Base-by-base conservation (phyloP, 345 rosid species). In the Camelina sativa region DNA sequence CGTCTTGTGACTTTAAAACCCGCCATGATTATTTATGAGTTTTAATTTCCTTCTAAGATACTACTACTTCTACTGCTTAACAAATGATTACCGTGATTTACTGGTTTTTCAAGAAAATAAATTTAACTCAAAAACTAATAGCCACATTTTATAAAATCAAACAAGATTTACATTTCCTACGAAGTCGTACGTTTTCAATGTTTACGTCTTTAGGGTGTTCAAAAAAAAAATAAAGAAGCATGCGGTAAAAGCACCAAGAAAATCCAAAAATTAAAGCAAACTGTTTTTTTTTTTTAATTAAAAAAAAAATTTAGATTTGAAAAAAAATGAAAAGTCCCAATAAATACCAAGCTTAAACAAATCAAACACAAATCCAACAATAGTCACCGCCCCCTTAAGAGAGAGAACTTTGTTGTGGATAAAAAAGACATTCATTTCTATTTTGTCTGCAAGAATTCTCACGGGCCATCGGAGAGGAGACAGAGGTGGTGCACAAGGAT, bases 401-500 rank as follows among this genome's bases (percentile, higher is more conserved):
- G 65, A 53, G 48, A 65, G 57, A 65, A 51, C 30, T 71, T 71
- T 64, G 76, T 41, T 71, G 20, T 38, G 67, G 67, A 71, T 77
- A 71, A 64, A 71, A 40, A 64, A 77, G 48, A 66, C 74, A 72
- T 72, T 66, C 69, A 78, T 72, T 72, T 72, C 77, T 50, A 58
- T 48, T 22, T 35, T 66, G 77, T 78, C 81, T 72, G 77, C 44
- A 72, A 34, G 30, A 72, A 72, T 78, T 62, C 73, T 78, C 77
- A 73, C 73, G 81, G 72, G 74, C 48, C 10, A 61, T 72, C 51
- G 64, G 82, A 74, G 77, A 79, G 79, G 79, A 71, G 72, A 64
- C 55, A 78, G 76, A 78, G 77, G 73, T 72, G 57, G 58, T 51
- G 73, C 77, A 71, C 81, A 73, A 72, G 81, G 61, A 60, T 62